Evolutionary conservation across 164 flowering plant species (phyloP).

Genomic region (Vitis riparia): DNA sequence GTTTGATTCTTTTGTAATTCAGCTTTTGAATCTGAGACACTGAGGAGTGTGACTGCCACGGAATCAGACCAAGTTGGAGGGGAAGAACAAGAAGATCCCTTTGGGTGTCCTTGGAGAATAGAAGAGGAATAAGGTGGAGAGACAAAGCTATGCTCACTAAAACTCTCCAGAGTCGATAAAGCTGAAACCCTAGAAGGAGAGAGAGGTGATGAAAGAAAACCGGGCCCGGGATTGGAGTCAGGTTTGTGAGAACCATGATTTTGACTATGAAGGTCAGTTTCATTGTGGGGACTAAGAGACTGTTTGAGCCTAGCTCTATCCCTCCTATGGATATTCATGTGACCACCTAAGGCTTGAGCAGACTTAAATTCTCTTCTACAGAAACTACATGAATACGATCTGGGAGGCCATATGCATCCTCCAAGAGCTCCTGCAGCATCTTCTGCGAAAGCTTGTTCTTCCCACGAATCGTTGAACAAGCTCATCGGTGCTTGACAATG

Average conservation of each 20-base stretch:
- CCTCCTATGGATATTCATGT: slow-evolving; percentile 62
- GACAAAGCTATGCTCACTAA: background rate
- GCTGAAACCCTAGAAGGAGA: slow-evolving; percentile 24
- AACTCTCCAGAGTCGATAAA: slow-evolving; percentile 1
- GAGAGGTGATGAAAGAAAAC: background rate
- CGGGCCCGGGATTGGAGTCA: background rate
- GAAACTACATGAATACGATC: slow-evolving; percentile 49
- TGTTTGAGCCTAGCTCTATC: slow-evolving; percentile 54
- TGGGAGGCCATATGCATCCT: slow-evolving; percentile 54
- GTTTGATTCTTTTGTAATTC: background rate
- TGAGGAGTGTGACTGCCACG: background rate
- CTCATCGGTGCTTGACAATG: slow-evolving; percentile 10
- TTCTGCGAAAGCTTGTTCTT: slow-evolving; percentile 44
- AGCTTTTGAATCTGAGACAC: background rate
- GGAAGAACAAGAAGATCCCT: background rate
- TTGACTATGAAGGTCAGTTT: background rate
- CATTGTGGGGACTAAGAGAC: slow-evolving; percentile 15
- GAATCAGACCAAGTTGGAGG: background rate
- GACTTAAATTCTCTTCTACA: slow-evolving; percentile 58
- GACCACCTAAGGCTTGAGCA: slow-evolving; percentile 67
- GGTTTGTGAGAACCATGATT: background rate
- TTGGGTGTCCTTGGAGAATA: background rate
- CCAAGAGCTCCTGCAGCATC: slow-evolving; percentile 29
- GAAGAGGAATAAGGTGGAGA: background rate
- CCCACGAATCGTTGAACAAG: slow-evolving; percentile 22